Percentiles rank a stretch among this genome's conserved stretches.
These are phyloP conservation scores for Apophysomyces variabilis DNA, from an alignment of 371 early-diverging fungal genomes.

Conservation along the genomic window DNA sequence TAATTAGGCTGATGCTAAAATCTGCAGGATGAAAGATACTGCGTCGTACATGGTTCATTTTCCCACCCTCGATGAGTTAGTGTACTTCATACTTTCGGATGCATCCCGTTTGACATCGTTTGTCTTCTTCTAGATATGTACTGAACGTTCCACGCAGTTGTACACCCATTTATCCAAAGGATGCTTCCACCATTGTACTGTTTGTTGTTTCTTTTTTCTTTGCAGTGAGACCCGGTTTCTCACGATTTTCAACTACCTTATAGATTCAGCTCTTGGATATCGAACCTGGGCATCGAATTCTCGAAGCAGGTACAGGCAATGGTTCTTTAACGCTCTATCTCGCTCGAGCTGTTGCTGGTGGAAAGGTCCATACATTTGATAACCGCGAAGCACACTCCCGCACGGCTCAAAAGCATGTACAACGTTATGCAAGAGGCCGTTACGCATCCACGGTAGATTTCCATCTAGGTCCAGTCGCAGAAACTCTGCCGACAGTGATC, in stretches of 20 bases:
- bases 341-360: conserved; percentile 63
- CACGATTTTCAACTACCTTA: not conserved
- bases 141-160: conserved; percentile 63
- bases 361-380: conserved; percentile 68
- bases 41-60: conserved; percentile 63
- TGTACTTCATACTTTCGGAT: not conserved
- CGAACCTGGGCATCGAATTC: conserved; percentile 62
- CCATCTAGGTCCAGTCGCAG: conserved; percentile 55
- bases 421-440: conserved; percentile 60
- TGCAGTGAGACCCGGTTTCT: not conserved
- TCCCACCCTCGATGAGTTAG: conserved; percentile 75
- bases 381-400: conserved; percentile 49
- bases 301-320: conserved; percentile 83
- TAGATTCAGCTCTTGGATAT: conserved; percentile 67
- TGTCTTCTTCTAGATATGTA: conserved; percentile 47
- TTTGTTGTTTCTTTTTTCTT: conserved; percentile 2
- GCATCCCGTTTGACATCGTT: not conserved
- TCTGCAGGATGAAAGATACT: conserved; percentile 5
- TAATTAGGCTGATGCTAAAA: not conserved
- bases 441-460: conserved; percentile 55
- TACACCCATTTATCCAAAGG: conserved; percentile 80
- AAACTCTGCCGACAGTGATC: conserved; percentile 21
- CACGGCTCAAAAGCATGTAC: conserved; percentile 62
- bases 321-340: conserved; percentile 72
- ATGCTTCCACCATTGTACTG: conserved; percentile 69